Conservation (phyloP, 2,329 filamentous ascomycete genomes). For the Xylaria sp. region DNA sequence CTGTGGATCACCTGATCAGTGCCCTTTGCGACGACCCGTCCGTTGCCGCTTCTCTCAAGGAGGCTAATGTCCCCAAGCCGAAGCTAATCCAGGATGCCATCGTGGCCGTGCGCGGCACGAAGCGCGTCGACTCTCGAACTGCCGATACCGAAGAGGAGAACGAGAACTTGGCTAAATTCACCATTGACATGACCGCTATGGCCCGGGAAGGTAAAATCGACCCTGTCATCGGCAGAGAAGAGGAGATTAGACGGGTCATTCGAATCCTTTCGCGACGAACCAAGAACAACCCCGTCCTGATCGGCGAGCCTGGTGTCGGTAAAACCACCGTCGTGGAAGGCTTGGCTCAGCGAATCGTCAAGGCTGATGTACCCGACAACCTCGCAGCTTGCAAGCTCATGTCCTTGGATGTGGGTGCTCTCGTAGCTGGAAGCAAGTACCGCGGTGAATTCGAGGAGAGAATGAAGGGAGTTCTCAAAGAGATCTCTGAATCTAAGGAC, state of each 20-base stretch:
- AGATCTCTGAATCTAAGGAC: constrained; percentile 89
- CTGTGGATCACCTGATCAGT: constrained; percentile 89
- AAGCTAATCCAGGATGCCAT: constrained; percentile 91
- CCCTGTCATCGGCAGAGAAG: constrained; percentile 92
- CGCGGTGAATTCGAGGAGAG: constrained; percentile 97
- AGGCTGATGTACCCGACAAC: constrained; percentile 93
- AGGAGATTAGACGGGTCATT: constrained; percentile 88
- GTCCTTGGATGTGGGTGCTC: constrained; percentile 87
- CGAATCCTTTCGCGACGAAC: constrained; percentile 88
- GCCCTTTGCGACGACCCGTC: constrained; percentile 72
- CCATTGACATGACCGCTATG: constrained; percentile 96
- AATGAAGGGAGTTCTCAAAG: constrained; percentile 98
- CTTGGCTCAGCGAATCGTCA: constrained; percentile 90
- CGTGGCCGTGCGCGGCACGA: constrained; percentile 84
- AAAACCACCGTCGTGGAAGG: constrained; percentile 98
- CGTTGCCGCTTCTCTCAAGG: constrained; percentile 69
- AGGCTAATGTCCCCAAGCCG: constrained; percentile 84
- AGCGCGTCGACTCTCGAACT: constrained; percentile 90
- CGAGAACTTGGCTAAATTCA: constrained; percentile 96
- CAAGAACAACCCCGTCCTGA: constrained; percentile 98
- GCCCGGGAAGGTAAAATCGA: constrained; percentile 97
- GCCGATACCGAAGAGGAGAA: constrained; percentile 89
- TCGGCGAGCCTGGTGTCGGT: constrained; percentile 95
- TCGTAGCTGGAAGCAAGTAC: constrained; percentile 97
- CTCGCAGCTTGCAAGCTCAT: constrained; percentile 89